Evolutionary conservation across 345 rosid species (phyloP).

Genomic region (Eucalyptus melliodora): DNA sequence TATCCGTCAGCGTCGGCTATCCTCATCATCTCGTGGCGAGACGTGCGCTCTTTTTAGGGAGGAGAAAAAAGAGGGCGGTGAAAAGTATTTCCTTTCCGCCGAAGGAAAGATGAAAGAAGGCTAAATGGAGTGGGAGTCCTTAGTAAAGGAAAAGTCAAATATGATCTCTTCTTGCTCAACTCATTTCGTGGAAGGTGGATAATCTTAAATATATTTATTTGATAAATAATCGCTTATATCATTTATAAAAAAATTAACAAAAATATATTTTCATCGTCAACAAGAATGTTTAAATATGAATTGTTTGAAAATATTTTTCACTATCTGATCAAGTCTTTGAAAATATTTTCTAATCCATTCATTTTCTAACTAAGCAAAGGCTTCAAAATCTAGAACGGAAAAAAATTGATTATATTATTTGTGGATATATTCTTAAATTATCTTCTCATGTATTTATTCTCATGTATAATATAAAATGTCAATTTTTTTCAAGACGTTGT

Average conservation of each 20-base stretch:
- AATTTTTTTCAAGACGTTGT: too few relatives aligned
- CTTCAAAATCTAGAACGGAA: accelerated
- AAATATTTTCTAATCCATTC: background rate
- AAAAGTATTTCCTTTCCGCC: background rate
- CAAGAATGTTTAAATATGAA: background rate
- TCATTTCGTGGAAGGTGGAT: background rate
- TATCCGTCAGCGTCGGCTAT: background rate
- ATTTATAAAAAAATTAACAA: background rate
- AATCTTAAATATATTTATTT: background rate
- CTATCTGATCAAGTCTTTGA: accelerated
- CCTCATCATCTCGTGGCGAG: background rate
- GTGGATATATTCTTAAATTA: background rate
- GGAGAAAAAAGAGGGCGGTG: background rate
- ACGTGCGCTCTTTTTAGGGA: background rate
- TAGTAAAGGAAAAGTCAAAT: background rate
- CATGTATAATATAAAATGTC: background rate
- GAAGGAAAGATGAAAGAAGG: background rate
- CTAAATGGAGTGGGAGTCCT: background rate
- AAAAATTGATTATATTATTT: background rate
- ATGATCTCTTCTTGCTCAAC: background rate
- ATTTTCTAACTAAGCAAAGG: background rate
- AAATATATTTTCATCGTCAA: background rate
- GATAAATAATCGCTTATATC: too few relatives aligned
- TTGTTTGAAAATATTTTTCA: background rate
- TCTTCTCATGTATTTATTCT: background rate